Percentiles rank a stretch among this genome's conserved stretches.
These are phyloP conservation scores for Kurtzmaniella quercitrusa DNA, from an alignment of 1,139 yeast species.

Conservation along the genomic window DNA sequence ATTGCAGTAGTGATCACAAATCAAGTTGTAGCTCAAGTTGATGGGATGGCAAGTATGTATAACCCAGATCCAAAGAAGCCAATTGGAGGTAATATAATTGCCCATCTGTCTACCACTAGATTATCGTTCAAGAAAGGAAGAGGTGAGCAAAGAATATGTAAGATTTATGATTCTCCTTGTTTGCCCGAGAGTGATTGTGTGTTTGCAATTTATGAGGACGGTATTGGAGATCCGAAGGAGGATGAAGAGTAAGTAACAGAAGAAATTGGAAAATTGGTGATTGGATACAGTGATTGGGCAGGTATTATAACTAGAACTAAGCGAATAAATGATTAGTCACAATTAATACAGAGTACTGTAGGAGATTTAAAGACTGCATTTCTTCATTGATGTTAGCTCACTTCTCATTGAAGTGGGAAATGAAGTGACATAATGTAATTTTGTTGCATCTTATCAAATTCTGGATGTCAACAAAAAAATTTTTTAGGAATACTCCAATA, in stretches of 20 bases:
- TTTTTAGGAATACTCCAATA: no score
- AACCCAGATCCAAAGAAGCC: slow-evolving; percentile 99
- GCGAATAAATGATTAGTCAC: not conserved
- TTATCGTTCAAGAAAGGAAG: slow-evolving; percentile 85
- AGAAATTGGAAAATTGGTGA: no score
- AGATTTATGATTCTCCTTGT: slow-evolving; percentile 92
- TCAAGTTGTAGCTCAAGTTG: slow-evolving; percentile 98
- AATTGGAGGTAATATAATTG: slow-evolving; percentile 96
- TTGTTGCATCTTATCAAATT: no score
- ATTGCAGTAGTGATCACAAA: slow-evolving; percentile 97
- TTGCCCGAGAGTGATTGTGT: slow-evolving; percentile 93
- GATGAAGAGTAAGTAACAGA: slow-evolving; percentile 45
- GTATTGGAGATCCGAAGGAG: slow-evolving; percentile 92
- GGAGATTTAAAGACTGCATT: no score
- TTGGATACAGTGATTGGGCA: no score
- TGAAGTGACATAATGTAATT: no score
- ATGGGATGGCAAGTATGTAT: slow-evolving; percentile 77
- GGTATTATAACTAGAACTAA: not conserved
- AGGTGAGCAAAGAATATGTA: slow-evolving; percentile 90
- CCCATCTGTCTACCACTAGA: slow-evolving; percentile 94
- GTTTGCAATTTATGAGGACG: slow-evolving; percentile 94
- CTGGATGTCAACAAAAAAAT: no score
- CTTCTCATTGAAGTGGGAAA: no score
- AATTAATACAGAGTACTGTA: no score
- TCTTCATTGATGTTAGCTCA: no score